Evolutionary conservation across 2,329 filamentous ascomycete genomes (phyloP), one percentile per base, ranked within the genome.

Genomic region (Fusarium sp.): DNA sequence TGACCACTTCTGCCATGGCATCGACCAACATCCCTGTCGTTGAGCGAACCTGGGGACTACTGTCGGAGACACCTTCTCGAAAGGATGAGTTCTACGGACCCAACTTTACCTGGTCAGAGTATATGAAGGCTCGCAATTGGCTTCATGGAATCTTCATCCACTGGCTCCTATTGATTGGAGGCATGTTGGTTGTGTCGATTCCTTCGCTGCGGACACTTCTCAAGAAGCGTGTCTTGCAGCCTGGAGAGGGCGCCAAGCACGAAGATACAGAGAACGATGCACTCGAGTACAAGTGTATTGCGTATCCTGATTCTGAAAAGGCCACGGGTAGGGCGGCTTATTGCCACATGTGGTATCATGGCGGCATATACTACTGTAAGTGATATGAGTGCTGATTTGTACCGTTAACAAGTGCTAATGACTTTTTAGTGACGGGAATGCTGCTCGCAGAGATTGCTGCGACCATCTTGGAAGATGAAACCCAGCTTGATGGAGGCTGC

Each of bases 361-460:
- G 93, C 4, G 88, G 89, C 76, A 85, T 91, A 79, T 96, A 95
- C 81, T 83, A 85, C n/a, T 82, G 90, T 92, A 80, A 88, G 90
- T 83, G 62, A 18, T 22, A 24, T 9, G 13, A 20, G 39, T 57
- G n/a, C 10, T 11, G 13, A 22, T 35, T 10, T 8, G 52, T 39
- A n/a, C 33, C 59, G 33, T 11, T 45, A 6, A 20, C 22, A 20
- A 6, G 33, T 41, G 29, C 58, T 76, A 39, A 74, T 37, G 41
- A n/a, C n/a, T 50, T 73, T 6, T 43, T 16, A 92, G 91, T 94
- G 61, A 95, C 93, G 5, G 93, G 88, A 0, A 78, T 91, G 20
- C 85, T 92, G 31, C 79, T 94, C 16, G 87, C 88, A 2, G 87
- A 94, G 76, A 93, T 88, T 14, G 93, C 92, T 5, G 83, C 89